Conservation (phyloP, 2,329 filamentous ascomycete genomes). For the Clonostachys rhizophaga region DNA sequence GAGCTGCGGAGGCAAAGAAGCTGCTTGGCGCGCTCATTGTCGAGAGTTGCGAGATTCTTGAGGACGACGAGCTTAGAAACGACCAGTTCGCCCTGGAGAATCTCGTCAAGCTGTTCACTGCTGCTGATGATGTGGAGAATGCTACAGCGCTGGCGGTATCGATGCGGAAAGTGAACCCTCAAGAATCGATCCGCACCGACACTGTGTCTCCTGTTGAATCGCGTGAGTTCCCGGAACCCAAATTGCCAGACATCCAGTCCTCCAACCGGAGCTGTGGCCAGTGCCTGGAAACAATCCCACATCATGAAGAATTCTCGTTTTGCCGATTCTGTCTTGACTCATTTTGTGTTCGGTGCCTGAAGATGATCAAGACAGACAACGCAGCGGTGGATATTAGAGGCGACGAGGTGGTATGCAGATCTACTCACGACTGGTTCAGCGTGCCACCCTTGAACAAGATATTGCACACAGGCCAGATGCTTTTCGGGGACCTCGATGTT, state of each 20-base stretch:
- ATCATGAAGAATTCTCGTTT: slow-evolving; percentile 22
- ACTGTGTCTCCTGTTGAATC: slow-evolving; percentile 18
- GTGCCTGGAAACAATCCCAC: slow-evolving; percentile 25
- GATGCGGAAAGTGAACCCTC: slow-evolving; percentile 26
- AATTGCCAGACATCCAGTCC: slow-evolving; percentile 26
- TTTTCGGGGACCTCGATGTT: slow-evolving; percentile 21
- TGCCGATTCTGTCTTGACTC: slow-evolving; percentile 31
- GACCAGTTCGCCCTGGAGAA: slow-evolving; percentile 35
- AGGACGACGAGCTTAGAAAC: slow-evolving; percentile 33
- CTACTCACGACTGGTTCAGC: slow-evolving; percentile 29
- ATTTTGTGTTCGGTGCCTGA: slow-evolving; percentile 27
- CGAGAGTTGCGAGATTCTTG: slow-evolving; percentile 29
- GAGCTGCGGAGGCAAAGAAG: slow-evolving; percentile 14
- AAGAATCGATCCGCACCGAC: slow-evolving; percentile 15
- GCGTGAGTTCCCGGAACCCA: slow-evolving; percentile 20
- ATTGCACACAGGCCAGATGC: slow-evolving; percentile 30
- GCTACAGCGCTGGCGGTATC: slow-evolving; percentile 29
- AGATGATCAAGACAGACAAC: slow-evolving; percentile 16
- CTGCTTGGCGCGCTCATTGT: slow-evolving; percentile 24
- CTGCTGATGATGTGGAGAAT: slow-evolving; percentile 24
- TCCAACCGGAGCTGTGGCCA: slow-evolving; percentile 28
- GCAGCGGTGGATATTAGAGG: slow-evolving; percentile 18
- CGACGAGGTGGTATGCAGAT: slow-evolving; percentile 22
- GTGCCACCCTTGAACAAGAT: slow-evolving; percentile 26
- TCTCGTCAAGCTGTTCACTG: slow-evolving; percentile 29